Evolutionary conservation across 1,139 yeast species (phyloP), one percentile per base, ranked within the genome.

Genomic region (Trichomonascaceae sp.): DNA sequence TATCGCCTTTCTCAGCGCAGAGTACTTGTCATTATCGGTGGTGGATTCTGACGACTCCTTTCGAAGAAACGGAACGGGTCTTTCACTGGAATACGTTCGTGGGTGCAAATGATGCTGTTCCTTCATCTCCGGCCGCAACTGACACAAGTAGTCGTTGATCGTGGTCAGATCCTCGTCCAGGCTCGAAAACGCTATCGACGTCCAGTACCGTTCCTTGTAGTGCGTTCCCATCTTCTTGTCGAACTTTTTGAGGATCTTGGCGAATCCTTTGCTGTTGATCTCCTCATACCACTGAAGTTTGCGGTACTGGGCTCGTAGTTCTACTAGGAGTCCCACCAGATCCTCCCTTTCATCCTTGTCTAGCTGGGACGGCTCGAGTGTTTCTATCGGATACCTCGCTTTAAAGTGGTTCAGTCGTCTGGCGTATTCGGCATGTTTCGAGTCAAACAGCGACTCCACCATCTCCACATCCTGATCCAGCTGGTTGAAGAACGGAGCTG

Each of bases 251-350:
- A 89, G 64, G 44, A 89, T 89, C 61, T 89, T 89, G 37, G 75
- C 69, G 49, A 85, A 80, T 0, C 95, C 98, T 41, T 89, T 76
- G 53, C 80, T 84, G 60, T 89, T 89, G 48, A 87, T 70, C 48
- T 87, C 97, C 13, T 93, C 93, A 54, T 74, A 89, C 95, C 97
- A 87, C 53, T 61, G 59, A 51, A 89, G 64, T 56, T 85, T 85
- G 38, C 95, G 67, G 42, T 80, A 72, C 41, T 75, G 72, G n/a
- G 78, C 67, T 34, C 93, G 68, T 37, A 85, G 63, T 52, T 85
- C 96, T 26, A 84, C 64, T 30, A 87, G 60, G 17, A 84, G 78
- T 17, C 75, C 74, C 33, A 80, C 65, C 30, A 85, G 65, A 51
- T 89, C 97, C 39, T 80, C 87, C 27, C 77, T 57, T 46, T 84